A percentile compares a stretch with the other conserved stretches of the same genome.
These are phyloP conservation scores for Penicillium mononematosum DNA, from an alignment of 495 filamentous ascomycete species.

Conservation along the genomic window DNA sequence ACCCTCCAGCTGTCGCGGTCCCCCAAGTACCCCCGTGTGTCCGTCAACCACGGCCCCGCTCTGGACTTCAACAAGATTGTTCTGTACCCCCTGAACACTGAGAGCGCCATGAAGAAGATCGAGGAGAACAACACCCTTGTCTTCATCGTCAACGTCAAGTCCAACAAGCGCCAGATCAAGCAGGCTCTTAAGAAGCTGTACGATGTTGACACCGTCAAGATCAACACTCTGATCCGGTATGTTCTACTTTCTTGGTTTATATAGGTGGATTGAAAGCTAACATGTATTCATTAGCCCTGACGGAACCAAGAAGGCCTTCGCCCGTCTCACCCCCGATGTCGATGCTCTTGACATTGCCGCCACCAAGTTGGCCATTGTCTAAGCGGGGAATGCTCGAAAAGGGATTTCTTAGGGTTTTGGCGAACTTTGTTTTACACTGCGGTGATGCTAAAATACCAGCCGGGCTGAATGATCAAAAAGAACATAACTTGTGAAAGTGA, in stretches of 20 bases:
- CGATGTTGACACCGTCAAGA: conserved; percentile 95
- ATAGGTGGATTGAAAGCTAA: conserved; percentile 19
- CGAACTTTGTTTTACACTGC: conserved; percentile 44
- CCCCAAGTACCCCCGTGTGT: conserved; percentile 97
- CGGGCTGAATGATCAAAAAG: conserved; percentile 48
- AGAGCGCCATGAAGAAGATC: conserved; percentile 99
- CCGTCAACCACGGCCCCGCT: conserved; percentile 81
- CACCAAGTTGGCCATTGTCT: conserved; percentile 97
- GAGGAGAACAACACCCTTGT: conserved; percentile 99
- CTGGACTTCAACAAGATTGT: conserved; percentile 93
- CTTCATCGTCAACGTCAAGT: conserved; percentile 97
- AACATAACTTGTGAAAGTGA: conserved; percentile 31
- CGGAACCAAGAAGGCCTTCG: conserved; percentile 97
- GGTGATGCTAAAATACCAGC: conserved; percentile 48
- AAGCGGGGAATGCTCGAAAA: conserved; percentile 41
- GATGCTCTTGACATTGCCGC: conserved; percentile 99
- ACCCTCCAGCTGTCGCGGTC: conserved; percentile 86
- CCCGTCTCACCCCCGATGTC: conserved; percentile 89
- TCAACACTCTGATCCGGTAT: conserved; percentile 97
- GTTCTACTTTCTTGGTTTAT: conserved; percentile 13
- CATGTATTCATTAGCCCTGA: conserved; percentile 63
- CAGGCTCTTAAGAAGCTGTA: conserved; percentile 98
- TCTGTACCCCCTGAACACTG: conserved; percentile 87
- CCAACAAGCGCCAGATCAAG: conserved; percentile 99
- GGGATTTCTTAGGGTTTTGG: conserved; percentile 42